Base-by-base conservation (phyloP, 768 basidiomycete species). In the Termitomyces heimii region DNA sequence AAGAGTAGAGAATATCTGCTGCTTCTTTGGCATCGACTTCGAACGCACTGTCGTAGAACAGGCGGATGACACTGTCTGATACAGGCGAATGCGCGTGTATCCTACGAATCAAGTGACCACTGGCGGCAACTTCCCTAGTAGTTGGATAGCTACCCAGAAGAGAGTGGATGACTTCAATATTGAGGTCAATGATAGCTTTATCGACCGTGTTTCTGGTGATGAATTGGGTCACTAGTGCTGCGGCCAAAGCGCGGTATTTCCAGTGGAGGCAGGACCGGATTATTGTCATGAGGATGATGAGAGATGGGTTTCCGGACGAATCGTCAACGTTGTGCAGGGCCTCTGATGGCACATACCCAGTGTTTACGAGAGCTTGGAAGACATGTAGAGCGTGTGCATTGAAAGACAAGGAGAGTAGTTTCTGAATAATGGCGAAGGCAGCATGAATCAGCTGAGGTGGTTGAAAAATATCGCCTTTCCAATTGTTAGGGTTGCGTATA, bases 201-300 rank as follows among this genome's bases (percentile, higher is more conserved):
- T 68, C 48, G 26, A 63, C 66, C 32, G 60, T 20, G 1, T 56
- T 32, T 5, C 55, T 52, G 16, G 58, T 39, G n/a, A 77, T 62
- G 5, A 72, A 56, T 28, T 64, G 59, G 13, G 63, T 65, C 44
- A 84, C 64, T 31, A 84, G 67, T 8, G 55, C 62, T 13, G 74
- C 65, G 1, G 81, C 82, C 39, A 75, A 70, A 28, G 63, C 54
- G 49, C 72, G 69, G 82, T 81, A 85, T 42, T 77, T 71, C 80
- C 82, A 85, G 60, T 79, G 72, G 39, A 83, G 62, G 59, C 81
- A 79, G 7, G 85, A 74, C 45, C 77, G 76, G 10, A 81, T 73
- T 34, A 86, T 65, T 13, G 80, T 74, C 26, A 77, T 72, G 24
- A 73, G 70, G 24, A 87, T 69, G 52, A 86, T 79, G 20, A 77